These are phyloP conservation scores for Syzygium jambos DNA, from an alignment of 345 rosid species.

Conservation along the genomic window DNA sequence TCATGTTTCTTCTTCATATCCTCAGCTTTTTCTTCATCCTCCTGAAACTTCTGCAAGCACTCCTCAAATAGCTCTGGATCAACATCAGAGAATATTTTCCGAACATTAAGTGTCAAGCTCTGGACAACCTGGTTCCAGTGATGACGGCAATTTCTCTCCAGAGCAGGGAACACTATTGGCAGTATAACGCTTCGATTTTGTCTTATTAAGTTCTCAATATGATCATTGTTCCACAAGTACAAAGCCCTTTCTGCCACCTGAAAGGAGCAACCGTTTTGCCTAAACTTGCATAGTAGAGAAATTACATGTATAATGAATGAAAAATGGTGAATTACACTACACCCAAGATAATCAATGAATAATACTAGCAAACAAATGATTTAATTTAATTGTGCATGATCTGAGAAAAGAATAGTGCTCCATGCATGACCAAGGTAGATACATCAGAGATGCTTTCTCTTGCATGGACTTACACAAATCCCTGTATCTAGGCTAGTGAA, in stretches of 20 bases:
- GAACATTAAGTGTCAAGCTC: conserved; percentile 48
- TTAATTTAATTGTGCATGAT: background rate
- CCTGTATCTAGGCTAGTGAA: background rate
- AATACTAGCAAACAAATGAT: background rate
- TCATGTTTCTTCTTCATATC: conserved; percentile 26
- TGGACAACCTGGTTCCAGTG: conserved; percentile 73
- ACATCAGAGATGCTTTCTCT: background rate
- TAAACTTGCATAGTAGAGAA: background rate
- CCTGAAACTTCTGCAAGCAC: conserved; percentile 39
- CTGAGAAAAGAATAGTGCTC: background rate
- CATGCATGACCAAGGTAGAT: background rate
- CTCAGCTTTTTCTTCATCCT: conserved; percentile 31
- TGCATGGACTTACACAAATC: background rate
- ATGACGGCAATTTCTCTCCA: conserved; percentile 42
- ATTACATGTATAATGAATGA: background rate
- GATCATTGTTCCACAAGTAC: conserved; percentile 71
- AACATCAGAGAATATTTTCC: conserved; percentile 41
- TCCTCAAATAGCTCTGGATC: conserved; percentile 50
- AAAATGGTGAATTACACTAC: background rate
- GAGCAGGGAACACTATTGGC: conserved; percentile 52
- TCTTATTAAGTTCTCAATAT: conserved; percentile 51
- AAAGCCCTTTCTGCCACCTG: conserved; percentile 80
- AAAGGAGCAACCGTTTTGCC: background rate
- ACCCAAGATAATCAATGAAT: background rate
- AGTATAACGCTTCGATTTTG: conserved; percentile 45